phyloP scores from a whole-genome alignment of 1,284 basidiomycete genomes.

The Ganoderma meredithae region DNA sequence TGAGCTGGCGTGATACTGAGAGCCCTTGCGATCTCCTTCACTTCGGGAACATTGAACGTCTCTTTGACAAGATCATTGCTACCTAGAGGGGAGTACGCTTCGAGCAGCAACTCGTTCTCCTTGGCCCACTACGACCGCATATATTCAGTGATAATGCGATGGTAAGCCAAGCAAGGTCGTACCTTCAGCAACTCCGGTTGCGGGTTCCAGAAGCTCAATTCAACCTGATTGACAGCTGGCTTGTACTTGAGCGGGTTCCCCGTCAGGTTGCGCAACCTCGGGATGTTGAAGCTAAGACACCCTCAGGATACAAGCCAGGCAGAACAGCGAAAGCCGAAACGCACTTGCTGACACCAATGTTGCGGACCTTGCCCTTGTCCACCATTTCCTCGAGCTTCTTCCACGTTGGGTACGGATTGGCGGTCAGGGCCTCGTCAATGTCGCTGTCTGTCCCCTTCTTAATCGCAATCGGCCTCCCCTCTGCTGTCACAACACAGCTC shows the following conservation, averaged over 20 bases:
- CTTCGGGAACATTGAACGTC: slow-evolving; percentile 61
- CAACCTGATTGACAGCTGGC: slow-evolving; percentile 86
- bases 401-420: slow-evolving; percentile 85
- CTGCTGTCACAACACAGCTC: background rate
- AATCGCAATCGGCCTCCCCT: slow-evolving; percentile 70
- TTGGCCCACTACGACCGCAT: slow-evolving; percentile 58
- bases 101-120: slow-evolving; percentile 69
- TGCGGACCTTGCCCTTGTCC: slow-evolving; percentile 79
- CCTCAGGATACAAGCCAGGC: background rate
- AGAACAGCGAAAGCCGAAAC: slow-evolving; percentile 28
- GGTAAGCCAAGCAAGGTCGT: slow-evolving; percentile 29
- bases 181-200: slow-evolving; percentile 83
- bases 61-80: slow-evolving; percentile 64
- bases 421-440: slow-evolving; percentile 70
- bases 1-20: slow-evolving; percentile 81
- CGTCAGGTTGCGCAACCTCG: slow-evolving; percentile 68
- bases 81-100: slow-evolving; percentile 85
- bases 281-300: slow-evolving; percentile 60
- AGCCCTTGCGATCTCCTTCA: slow-evolving; percentile 55
- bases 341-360: slow-evolving; percentile 86
- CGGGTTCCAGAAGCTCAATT: slow-evolving; percentile 84
- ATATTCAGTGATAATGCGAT: slow-evolving; percentile 3
- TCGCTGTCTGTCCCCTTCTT: slow-evolving; percentile 59
- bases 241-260: slow-evolving; percentile 75
- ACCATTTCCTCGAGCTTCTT: slow-evolving; percentile 83